These are phyloP conservation scores for Pythium guiyangense DNA, from an alignment of 352 stramenopile genomes.

Conservation along the genomic window DNA sequence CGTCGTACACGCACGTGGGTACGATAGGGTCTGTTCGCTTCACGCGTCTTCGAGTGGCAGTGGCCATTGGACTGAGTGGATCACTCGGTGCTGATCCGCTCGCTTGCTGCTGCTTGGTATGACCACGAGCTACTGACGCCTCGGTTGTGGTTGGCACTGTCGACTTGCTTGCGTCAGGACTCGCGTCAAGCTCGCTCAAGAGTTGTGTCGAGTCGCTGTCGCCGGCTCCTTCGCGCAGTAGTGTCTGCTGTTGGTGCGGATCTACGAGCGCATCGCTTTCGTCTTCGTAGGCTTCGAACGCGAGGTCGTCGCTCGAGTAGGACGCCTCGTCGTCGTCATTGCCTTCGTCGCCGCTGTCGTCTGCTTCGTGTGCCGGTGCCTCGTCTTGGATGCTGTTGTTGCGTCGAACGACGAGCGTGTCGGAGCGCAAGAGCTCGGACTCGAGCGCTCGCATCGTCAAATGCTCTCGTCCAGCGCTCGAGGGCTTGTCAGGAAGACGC, in stretches of 20 bases:
- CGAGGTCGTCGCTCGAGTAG: constrained; percentile 30
- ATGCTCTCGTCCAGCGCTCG: not conserved
- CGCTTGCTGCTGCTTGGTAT: not conserved
- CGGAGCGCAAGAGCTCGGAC: not conserved
- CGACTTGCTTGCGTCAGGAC: not conserved
- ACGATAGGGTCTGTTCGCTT: not conserved
- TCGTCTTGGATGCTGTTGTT: constrained; percentile 8
- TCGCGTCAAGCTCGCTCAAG: not conserved
- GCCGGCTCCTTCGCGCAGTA: not conserved
- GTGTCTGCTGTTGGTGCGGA: not conserved
- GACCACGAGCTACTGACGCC: not conserved
- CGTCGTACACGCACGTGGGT: constrained; percentile 34
- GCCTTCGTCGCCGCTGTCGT: constrained; percentile 4
- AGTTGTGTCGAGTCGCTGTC: not conserved
- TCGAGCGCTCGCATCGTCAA: not conserved
- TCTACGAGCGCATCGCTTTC: constrained; percentile 2
- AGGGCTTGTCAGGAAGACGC: no score
- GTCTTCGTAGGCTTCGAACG: constrained; percentile 32
- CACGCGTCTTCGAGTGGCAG: no score
- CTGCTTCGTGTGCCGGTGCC: constrained; percentile 4
- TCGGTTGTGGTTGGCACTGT: not conserved
- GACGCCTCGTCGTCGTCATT: constrained; percentile 14
- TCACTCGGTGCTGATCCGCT: no score
- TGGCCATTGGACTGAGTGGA: no score
- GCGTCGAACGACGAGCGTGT: constrained; percentile 1